Base-by-base conservation (phyloP, 2,329 filamentous ascomycete genomes). In the Botrytis elliptica region DNA sequence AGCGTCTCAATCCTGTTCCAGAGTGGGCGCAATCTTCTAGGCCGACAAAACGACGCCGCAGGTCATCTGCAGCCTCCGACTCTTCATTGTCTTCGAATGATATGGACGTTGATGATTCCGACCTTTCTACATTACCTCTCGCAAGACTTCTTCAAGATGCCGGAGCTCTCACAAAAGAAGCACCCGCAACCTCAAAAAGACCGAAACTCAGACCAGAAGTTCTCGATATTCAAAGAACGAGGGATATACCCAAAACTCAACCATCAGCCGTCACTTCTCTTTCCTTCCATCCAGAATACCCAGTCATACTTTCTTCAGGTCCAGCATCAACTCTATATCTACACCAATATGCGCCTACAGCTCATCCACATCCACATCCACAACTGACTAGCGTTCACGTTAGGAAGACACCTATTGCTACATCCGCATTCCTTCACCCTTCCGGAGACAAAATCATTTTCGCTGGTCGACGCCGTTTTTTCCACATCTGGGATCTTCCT, bases 401-500 rank as follows among this genome's bases (percentile, higher is more conserved):
- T 80, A 91, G 91, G 80, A 88, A 89, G 76, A 95, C 94, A 0
- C 93, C 95, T n/a, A 87, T 99, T 71, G 90, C 92, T 74, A 94
- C 92, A 18, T 94, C 95, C 10, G 88, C 92, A 55, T 98, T 99
- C 82, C 86, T 94, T 73, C 88, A 87, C 40, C 89, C 92, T 7
- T 84, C 84, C 25, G 93, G 93, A 76, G 90, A 92, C 76, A 92
- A 92, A 78, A 92, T 99, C 77, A 93, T 97, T 82, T 93, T 98
- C 74, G 92, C 94, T 29, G 95, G 95, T 55, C 91, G 95, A 52
- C 90, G 96, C 68, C 91, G 91, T 76, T 98, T 94, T 85, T 98
- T 98, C 83, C 96, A 98, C 83, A 91, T 92, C 77, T 99, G 96
- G 96, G 91, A 98, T 79, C 87, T 99, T 38, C 86, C 91, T 62